These are phyloP conservation scores for Xylaria palmicola DNA, from an alignment of 495 filamentous ascomycete species.

Conservation along the genomic window DNA sequence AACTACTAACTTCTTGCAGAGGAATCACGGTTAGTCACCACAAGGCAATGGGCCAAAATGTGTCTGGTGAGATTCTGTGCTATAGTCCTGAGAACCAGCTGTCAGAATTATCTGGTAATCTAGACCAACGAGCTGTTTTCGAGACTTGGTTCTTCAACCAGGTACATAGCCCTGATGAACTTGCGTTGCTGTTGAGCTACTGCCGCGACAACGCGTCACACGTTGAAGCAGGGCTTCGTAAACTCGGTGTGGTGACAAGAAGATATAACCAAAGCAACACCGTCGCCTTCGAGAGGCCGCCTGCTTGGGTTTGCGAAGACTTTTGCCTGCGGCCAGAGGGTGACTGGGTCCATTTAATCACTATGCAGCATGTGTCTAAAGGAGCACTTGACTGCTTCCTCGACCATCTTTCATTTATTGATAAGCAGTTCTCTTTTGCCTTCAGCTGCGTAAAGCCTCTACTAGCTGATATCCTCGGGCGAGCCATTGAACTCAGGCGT, in stretches of 20 bases:
- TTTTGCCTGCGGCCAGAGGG: not conserved
- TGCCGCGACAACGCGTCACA: not conserved
- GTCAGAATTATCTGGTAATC: too few species aligned
- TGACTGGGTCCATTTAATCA: conserved; percentile 3
- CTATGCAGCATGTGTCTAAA: not conserved
- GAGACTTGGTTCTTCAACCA: not conserved
- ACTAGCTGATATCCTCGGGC: not conserved
- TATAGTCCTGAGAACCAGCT: not conserved
- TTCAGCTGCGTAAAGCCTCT: not conserved
- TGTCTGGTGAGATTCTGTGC: not conserved
- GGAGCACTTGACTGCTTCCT: not conserved
- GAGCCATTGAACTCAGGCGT: not conserved
- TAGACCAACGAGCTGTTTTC: not conserved
- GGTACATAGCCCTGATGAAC: not conserved
- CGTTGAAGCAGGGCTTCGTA: not conserved
- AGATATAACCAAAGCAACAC: not conserved
- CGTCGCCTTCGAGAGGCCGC: not conserved
- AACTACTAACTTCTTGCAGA: too few species aligned
- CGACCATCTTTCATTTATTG: not conserved
- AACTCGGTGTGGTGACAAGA: not conserved
- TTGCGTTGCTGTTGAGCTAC: too few species aligned
- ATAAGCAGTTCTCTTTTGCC: not conserved
- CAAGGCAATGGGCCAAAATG: not conserved
- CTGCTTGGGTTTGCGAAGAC: not conserved
- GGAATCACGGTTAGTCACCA: conserved; percentile 1